phyloP scores from a whole-genome alignment of 805 yeast species.

The Pichia eremophila region DNA sequence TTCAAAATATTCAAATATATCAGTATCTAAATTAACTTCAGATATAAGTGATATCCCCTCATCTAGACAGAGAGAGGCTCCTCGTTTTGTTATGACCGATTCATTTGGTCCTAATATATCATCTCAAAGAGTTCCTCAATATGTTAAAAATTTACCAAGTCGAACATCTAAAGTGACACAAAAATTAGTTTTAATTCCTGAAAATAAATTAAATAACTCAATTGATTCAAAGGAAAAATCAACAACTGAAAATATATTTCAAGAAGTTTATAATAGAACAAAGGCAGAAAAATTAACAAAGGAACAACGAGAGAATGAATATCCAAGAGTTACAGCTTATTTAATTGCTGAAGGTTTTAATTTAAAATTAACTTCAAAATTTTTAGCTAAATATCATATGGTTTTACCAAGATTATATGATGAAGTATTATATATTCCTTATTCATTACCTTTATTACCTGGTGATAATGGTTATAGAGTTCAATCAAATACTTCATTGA shows the following conservation, averaged over 20 bases:
- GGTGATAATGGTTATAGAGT: conserved; percentile 74
- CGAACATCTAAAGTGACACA: conserved; percentile 83
- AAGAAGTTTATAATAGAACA: conserved; percentile 23
- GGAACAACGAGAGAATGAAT: conserved; percentile 50
- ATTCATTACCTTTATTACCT: conserved; percentile 75
- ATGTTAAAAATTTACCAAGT: conserved; percentile 48
- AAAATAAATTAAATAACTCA: conserved; percentile 23
- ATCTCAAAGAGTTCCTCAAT: conserved; percentile 31
- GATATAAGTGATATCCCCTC: conserved; percentile 85
- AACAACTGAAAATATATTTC: conserved; percentile 29
- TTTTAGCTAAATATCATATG: conserved; percentile 61
- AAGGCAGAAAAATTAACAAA: conserved; percentile 50
- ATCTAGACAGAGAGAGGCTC: conserved; percentile 35
- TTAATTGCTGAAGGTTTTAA: conserved; percentile 78
- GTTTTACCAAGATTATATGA: conserved; percentile 84
- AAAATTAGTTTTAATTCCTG: conserved; percentile 80
- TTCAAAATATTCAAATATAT: conserved; percentile 59
- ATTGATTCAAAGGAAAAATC: conserved; percentile 14
- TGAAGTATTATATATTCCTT: conserved; percentile 88
- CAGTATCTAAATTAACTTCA: conserved; percentile 70
- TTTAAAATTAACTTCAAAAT: conserved; percentile 51
- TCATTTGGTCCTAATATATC: conserved; percentile 14
- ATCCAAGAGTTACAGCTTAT: conserved; percentile 86
- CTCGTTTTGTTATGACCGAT: conserved; percentile 13
- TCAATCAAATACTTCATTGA: conserved; percentile 50